Evolutionary conservation across 805 yeast species (phyloP).

Genomic region (Scheffersomyces ergatensis): DNA sequence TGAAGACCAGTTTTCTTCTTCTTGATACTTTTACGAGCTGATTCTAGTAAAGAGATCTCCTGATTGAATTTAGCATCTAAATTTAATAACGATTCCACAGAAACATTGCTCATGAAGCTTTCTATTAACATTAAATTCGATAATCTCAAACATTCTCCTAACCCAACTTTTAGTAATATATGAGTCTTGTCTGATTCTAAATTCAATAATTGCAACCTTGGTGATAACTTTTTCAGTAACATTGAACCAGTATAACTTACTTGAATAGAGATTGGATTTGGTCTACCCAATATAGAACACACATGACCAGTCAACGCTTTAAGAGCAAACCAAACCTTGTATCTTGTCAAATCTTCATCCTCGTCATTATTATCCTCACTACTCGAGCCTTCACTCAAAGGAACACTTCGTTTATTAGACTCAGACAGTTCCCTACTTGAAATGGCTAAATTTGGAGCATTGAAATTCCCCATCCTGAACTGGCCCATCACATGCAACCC

Average conservation of each 20-base stretch:
- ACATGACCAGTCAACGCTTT: constrained; percentile 46
- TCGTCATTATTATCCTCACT: constrained; percentile 29
- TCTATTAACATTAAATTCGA: constrained; percentile 52
- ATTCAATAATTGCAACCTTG: neutral
- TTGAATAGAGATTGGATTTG: constrained; percentile 50
- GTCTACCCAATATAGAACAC: constrained; percentile 52
- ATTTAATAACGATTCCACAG: constrained; percentile 35
- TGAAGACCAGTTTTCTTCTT: neutral
- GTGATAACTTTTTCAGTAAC: constrained; percentile 17
- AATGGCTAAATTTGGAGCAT: neutral
- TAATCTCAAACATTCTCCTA: constrained; percentile 47
- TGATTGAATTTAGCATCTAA: constrained; percentile 41
- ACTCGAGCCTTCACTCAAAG: constrained; percentile 9
- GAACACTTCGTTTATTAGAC: constrained; percentile 17
- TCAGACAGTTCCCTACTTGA: neutral
- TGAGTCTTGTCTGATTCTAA: constrained; percentile 19
- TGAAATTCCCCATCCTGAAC: constrained; percentile 11
- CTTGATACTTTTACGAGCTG: neutral
- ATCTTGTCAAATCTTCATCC: constrained; percentile 31
- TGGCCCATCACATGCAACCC: constrained; percentile 48
- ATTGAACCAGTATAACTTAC: constrained; percentile 19
- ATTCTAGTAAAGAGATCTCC: constrained; percentile 36
- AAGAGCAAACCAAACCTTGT: constrained; percentile 50
- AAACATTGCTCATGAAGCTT: constrained; percentile 46
- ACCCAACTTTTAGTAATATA: constrained; percentile 42